Percentiles rank a stretch among this genome's conserved stretches.
Evolutionary conservation across 2,329 filamentous ascomycete genomes (phyloP).

Genomic region (Fusarium cyanostomum): DNA sequence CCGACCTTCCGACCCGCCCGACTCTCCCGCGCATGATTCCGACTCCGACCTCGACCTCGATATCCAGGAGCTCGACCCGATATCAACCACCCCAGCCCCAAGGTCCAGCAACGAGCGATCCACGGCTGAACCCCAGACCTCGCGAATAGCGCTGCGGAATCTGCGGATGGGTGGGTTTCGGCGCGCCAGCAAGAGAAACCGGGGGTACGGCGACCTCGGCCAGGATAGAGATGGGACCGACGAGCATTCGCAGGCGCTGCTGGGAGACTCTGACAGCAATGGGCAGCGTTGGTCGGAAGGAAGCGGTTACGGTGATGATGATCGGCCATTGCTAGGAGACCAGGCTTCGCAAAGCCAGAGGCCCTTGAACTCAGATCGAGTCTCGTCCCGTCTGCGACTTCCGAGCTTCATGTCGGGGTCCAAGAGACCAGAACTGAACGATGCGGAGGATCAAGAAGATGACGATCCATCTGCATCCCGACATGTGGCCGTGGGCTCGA

Average conservation of each 20-base stretch:
- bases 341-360: constrained; percentile 41
- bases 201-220: constrained; percentile 69
- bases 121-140: constrained; percentile 55
- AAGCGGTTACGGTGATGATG: constrained; percentile 73
- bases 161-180: constrained; percentile 73
- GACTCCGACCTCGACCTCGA: constrained; percentile 81
- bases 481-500: constrained; percentile 77
- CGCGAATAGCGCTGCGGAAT: constrained; percentile 75
- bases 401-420: constrained; percentile 71
- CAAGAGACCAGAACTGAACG: constrained; percentile 49
- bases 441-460: constrained; percentile 60
- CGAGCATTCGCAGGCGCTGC: constrained; percentile 73
- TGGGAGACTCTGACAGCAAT: constrained; percentile 69
- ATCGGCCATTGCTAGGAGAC: constrained; percentile 72
- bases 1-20: constrained; percentile 68
- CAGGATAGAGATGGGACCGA: constrained; percentile 64
- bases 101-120: constrained; percentile 44
- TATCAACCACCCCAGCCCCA: constrained; percentile 50
- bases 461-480: constrained; percentile 77
- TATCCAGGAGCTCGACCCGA: constrained; percentile 80
- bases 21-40: constrained; percentile 73
- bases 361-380: constrained; percentile 43
- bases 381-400: constrained; percentile 66
- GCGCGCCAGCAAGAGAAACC: constrained; percentile 63
- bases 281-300: constrained; percentile 67